phyloP scores from a whole-genome alignment of 2,329 filamentous ascomycete genomes.

The Colletotrichum sansevieriae region DNA sequence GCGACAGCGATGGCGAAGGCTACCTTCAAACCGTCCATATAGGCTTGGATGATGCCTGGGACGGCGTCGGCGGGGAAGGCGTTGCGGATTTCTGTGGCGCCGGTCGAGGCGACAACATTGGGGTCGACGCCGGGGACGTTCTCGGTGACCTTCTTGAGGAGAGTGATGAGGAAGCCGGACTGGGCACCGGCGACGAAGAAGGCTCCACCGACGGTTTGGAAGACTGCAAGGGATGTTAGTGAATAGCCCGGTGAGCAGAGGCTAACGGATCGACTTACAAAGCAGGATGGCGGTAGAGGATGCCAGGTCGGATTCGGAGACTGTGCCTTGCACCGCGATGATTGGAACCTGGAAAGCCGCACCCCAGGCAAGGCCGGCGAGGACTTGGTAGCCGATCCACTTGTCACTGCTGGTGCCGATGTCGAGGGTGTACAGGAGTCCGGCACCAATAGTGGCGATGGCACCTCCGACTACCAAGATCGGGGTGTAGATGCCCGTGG shows the following conservation, averaged over 20 bases:
- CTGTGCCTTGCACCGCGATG: slow-evolving; percentile 60
- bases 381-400: slow-evolving; percentile 68
- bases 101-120: slow-evolving; percentile 54
- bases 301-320: slow-evolving; percentile 57
- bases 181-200: slow-evolving; percentile 64
- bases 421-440: slow-evolving; percentile 58
- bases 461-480: slow-evolving; percentile 60
- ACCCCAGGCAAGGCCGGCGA: slow-evolving; percentile 63
- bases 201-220: slow-evolving; percentile 64
- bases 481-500: slow-evolving; percentile 57
- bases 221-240: slow-evolving; percentile 49
- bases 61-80: slow-evolving; percentile 64
- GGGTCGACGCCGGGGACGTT: slow-evolving; percentile 55
- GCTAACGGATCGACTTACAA: slow-evolving; percentile 43
- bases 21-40: slow-evolving; percentile 75
- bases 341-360: slow-evolving; percentile 63
- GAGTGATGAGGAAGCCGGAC: slow-evolving; percentile 60
- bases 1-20: slow-evolving; percentile 69
- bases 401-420: slow-evolving; percentile 54
- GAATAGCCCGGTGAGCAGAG: too few species aligned
- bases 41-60: slow-evolving; percentile 67
- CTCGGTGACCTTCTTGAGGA: slow-evolving; percentile 52
- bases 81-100: slow-evolving; percentile 68
- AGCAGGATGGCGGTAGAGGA: slow-evolving; percentile 62
- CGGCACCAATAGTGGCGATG: slow-evolving; percentile 58